These are phyloP conservation scores for Penicillium sp. DNA, from an alignment of 2,329 filamentous ascomycete species.

Conservation along the genomic window DNA sequence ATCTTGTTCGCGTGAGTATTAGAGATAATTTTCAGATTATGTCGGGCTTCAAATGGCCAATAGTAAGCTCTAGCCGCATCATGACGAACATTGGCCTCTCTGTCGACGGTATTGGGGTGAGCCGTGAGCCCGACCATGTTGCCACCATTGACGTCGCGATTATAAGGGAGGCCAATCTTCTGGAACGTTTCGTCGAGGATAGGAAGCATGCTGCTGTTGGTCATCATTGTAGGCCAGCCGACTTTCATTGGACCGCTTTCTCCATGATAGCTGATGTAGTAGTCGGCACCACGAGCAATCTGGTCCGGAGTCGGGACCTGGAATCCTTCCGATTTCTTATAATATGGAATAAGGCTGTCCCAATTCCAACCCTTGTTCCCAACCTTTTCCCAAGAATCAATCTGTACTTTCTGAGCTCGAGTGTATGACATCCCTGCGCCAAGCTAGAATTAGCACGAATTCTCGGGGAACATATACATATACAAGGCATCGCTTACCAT, in stretches of 20 bases:
- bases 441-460: background rate
- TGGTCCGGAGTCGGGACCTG: slow-evolving; percentile 26
- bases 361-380: slow-evolving; percentile 37
- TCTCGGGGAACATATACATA: no score
- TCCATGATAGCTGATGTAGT: slow-evolving; percentile 30
- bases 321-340: slow-evolving; percentile 31
- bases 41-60: slow-evolving; percentile 41
- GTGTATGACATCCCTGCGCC: slow-evolving; percentile 40
- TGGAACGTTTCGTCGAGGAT: slow-evolving; percentile 41
- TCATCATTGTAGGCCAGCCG: slow-evolving; percentile 25
- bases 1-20: slow-evolving; percentile 45
- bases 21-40: slow-evolving; percentile 46
- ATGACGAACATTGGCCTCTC: slow-evolving; percentile 39
- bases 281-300: slow-evolving; percentile 26
- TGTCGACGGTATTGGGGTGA: slow-evolving; percentile 45
- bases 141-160: slow-evolving; percentile 47
- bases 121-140: slow-evolving; percentile 45
- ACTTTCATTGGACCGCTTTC: slow-evolving; percentile 30
- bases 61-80: slow-evolving; percentile 52
- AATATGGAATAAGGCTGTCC: slow-evolving; percentile 32
- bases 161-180: slow-evolving; percentile 39
- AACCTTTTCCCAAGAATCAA: slow-evolving; percentile 38
- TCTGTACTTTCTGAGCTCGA: slow-evolving; percentile 37
- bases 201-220: slow-evolving; percentile 24
- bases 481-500: slow-evolving; percentile 28